Percentiles rank a stretch among this genome's conserved stretches.
These are phyloP conservation scores for Phytophthora sp. DNA, from an alignment of 352 stramenopile genomes.

Conservation along the genomic window DNA sequence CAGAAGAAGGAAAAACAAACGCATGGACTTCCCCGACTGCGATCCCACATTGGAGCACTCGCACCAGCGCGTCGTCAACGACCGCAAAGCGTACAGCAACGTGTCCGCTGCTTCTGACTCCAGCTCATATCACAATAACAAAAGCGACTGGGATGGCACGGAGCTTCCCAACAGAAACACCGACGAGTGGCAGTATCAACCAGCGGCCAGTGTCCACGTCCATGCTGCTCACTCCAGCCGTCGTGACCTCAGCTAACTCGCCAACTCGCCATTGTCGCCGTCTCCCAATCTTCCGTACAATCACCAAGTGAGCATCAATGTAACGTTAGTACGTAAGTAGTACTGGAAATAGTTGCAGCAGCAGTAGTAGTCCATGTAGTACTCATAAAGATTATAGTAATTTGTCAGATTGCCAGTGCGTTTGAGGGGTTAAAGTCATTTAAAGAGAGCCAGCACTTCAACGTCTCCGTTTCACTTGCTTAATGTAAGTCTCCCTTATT, in stretches of 20 bases:
- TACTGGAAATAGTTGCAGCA: too few species aligned
- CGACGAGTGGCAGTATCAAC: too few species aligned
- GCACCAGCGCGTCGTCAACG: not conserved
- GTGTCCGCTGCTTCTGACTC: not conserved
- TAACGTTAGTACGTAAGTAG: too few species aligned
- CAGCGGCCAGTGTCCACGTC: too few species aligned
- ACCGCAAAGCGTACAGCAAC: not conserved
- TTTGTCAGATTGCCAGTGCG: too few species aligned
- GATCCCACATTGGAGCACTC: not conserved
- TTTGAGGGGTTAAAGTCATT: too few species aligned
- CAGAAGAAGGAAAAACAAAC: too few species aligned
- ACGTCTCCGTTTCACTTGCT: slow-evolving; percentile 1
- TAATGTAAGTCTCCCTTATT: slow-evolving; percentile 14
- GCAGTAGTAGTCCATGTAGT: too few species aligned
- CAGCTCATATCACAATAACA: not conserved
- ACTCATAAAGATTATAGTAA: too few species aligned
- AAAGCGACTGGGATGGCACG: too few species aligned
- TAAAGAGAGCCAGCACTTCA: slow-evolving; percentile 6
- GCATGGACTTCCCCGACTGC: not conserved
- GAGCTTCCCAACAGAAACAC: not conserved
- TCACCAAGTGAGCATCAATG: too few species aligned
- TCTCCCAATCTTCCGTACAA: not conserved
- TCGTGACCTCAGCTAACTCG: not conserved
- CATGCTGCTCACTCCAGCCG: slow-evolving; percentile 13
- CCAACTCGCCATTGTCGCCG: not conserved